phyloP scores from a whole-genome alignment of 768 basidiomycete species.

The Suillus occidentalis region DNA sequence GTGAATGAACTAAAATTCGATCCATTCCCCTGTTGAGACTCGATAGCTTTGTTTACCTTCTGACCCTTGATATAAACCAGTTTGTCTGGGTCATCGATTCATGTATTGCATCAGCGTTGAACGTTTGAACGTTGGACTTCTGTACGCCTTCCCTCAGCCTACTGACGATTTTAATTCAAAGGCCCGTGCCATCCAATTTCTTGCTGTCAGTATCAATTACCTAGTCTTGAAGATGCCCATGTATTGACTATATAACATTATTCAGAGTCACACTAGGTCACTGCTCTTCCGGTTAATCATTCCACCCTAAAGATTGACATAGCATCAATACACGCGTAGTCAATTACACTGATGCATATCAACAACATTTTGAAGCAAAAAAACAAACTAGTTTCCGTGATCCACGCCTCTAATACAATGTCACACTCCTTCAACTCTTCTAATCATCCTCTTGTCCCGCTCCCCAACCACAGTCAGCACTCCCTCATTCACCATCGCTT shows the following conservation, averaged over 20 bases:
- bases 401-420: constrained; percentile 14
- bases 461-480: constrained; percentile 84
- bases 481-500: constrained; percentile 82
- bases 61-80: too few relatives aligned
- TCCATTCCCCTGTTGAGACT: too few relatives aligned
- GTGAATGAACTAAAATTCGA: too few relatives aligned
- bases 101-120: too few relatives aligned
- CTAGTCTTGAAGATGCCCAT: neutral
- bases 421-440: constrained; percentile 54
- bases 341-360: neutral
- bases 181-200: neutral
- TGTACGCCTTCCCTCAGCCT: too few relatives aligned
- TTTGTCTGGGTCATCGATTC: too few relatives aligned
- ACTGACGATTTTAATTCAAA: too few relatives aligned
- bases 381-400: constrained; percentile 20
- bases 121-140: too few relatives aligned
- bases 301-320: neutral
- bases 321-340: neutral
- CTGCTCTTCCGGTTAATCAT: neutral
- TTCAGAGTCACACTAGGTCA: neutral
- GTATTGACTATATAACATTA: neutral
- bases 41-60: too few relatives aligned
- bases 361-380: neutral
- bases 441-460: constrained; percentile 79
- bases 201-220: neutral